Evolutionary conservation across 176 grass and related monocot genomes (phyloP), one percentile per base, ranked within the genome.

Genomic region (Ampelocalamus luodianensis): DNA sequence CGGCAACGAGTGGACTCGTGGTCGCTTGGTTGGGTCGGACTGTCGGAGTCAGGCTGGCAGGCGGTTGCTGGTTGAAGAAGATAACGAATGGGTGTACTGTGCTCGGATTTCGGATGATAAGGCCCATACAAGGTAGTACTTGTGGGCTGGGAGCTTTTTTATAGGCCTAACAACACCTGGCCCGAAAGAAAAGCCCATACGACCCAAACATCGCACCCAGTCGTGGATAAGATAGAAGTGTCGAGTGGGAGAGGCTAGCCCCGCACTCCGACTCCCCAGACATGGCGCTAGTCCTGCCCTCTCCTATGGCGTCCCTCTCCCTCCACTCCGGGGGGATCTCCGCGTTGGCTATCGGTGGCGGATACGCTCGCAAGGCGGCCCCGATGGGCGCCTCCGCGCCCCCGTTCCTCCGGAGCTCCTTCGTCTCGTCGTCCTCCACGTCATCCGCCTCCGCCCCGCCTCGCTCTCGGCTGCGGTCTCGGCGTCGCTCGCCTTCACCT

Each of bases 401-500:
- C 12, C 71, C 78, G 24, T 80, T 89, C 27, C 79, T 87, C 36
- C 81, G 78, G 68, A 85, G 90, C 34, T 88, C 86, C 22, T 94
- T 92, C 70, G 82, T 93, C 51, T 92, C 90, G 34, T 88, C 89
- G 55, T 81, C 92, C 36, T 78, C 80, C 79, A 90, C 87, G 8
- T 82, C 89, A 37, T 65, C 90, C 20, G 60, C 84, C 49, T 91
- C 72, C 83, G 85, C 88, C 72, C 89, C 37, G 69, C 80, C 38
- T 88, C 78, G n/a, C 77, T 83, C 69, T 76, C 78, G 34, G 76
- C 87, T 22, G 65, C 80, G 42, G 86, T 76, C 80, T 90, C 88
- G 26, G 85, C 92, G 42, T 92, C 89, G 27, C 87, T 88, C 34
- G 86, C 92, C 75, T 85, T 90, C 70, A 79, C 85, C 10, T 94